These are phyloP conservation scores for Tilletia walkeri DNA, from an alignment of 1,284 basidiomycete genomes.

Conservation along the genomic window DNA sequence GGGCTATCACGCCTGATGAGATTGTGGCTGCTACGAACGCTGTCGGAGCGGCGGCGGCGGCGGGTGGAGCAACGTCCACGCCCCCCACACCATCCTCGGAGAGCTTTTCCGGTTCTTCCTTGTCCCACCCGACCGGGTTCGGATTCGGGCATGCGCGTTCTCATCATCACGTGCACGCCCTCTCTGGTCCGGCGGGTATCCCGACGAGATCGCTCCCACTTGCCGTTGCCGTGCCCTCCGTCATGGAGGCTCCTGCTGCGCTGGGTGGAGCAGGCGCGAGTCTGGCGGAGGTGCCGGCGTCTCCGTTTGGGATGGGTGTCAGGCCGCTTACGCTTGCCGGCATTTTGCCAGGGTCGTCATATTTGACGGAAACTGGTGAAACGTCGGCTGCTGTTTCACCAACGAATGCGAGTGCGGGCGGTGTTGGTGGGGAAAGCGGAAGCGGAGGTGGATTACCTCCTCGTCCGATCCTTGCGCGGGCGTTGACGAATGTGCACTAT, in stretches of 20 bases:
- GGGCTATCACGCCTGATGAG: constrained; percentile 3
- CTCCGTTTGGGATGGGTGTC: background rate
- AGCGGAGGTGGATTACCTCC: constrained; percentile 12
- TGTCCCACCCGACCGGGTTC: too few species aligned
- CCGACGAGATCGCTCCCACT: background rate
- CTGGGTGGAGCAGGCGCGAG: background rate
- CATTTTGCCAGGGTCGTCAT: background rate
- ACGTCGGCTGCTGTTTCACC: too few species aligned
- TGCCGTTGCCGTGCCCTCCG: background rate
- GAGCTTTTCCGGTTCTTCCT: too few species aligned
- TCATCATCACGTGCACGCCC: background rate
- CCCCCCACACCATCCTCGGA: too few species aligned
- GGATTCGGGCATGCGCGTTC: too few species aligned
- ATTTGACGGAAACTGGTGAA: too few species aligned
- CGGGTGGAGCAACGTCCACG: too few species aligned
- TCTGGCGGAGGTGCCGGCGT: background rate
- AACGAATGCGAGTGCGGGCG: too few species aligned
- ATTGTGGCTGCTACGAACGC: background rate
- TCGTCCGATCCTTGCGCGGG: constrained; percentile 18
- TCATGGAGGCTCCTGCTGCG: background rate
- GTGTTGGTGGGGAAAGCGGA: constrained; percentile 21
- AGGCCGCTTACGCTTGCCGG: background rate
- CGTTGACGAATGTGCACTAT: constrained; percentile 29
- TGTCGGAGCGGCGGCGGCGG: too few species aligned
- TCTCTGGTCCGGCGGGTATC: background rate